Conservation (phyloP, 2,329 filamentous ascomycete genomes). For the Fusarium sp. region DNA sequence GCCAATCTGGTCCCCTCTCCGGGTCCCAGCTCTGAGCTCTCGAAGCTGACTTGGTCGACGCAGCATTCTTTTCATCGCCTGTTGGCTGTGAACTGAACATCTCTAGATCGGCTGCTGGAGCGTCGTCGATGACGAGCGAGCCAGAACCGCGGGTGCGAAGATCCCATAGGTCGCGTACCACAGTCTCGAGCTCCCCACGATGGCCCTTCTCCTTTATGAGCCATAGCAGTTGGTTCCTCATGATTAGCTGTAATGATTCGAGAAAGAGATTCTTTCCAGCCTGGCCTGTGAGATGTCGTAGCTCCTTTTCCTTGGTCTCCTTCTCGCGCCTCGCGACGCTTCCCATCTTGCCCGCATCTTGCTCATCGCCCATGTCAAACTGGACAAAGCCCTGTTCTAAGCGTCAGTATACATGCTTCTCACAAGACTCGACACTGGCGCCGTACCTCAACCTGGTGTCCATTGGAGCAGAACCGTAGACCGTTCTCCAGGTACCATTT, state of each 20-base stretch:
- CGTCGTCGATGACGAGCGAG: conserved; percentile 48
- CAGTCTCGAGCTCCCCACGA: conserved; percentile 78
- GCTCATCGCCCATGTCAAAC: conserved; percentile 73
- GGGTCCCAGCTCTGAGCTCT: conserved; percentile 58
- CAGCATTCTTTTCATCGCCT: conserved; percentile 24
- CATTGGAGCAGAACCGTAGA: conserved; percentile 81
- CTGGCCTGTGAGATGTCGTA: conserved; percentile 70
- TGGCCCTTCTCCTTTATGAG: conserved; percentile 75
- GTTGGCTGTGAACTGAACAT: conserved; percentile 55
- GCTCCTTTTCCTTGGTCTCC: conserved; percentile 64
- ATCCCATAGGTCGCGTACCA: conserved; percentile 88
- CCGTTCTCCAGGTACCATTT: conserved; percentile 82
- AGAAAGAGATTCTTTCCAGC: conserved; percentile 83
- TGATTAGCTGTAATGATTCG: conserved; percentile 84
- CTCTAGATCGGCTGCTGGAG: conserved; percentile 42
- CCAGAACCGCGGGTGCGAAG: conserved; percentile 68
- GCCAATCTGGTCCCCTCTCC: conserved; percentile 60
- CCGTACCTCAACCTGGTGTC: conserved; percentile 79
- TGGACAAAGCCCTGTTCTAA: conserved; percentile 62
- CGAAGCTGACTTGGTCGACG: conserved; percentile 35
- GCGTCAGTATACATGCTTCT: conserved; percentile 2
- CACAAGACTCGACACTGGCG: neutral
- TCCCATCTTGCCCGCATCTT: conserved; percentile 74
- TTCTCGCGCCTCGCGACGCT: conserved; percentile 67
- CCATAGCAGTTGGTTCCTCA: conserved; percentile 84